Evolutionary conservation across 306 rosid species (phyloP), one percentile per base, ranked within the genome.

Genomic region (Trichosanthes cucumerina): DNA sequence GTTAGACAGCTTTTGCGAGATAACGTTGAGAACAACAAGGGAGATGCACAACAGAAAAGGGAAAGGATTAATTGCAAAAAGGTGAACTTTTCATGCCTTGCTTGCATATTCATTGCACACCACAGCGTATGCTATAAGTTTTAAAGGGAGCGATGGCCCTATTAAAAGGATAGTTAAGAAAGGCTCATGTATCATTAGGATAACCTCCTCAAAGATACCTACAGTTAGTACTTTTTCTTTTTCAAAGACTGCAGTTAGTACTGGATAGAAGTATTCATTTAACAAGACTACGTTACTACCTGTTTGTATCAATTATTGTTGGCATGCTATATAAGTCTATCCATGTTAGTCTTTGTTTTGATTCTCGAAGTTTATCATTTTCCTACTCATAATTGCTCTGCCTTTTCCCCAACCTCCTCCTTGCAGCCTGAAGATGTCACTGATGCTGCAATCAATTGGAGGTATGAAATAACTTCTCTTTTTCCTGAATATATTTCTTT

Each of bases 391-490:
- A 15, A 72, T 72, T 28, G 24, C 15, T 49, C 43, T n/a, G 7
- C 41, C 43, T 15, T 46, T 3, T 18, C 76, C 57, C 43, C 26
- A 15, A 70, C 21, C 62, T 59, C 69, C 49, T 57, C 60, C 43
- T 57, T 81, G 88, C 84, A 88, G 89, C 65, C 78, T 75, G 80
- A 53, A 83, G 86, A 76, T 80, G 57, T 57, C 65, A 63, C 84
- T 75, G 80, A 63, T 24, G 81, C 82, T 31, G 18, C 77, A 79
- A 31, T 47, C 47, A 43, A 70, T 72, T 65, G 63, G 80, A 88
- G 88, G 91, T 72, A 47, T 47, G 77, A 47, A 24, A 26, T 72
- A 26, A 24, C 66, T 54, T 54, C 50, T 54, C 57, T 71, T 41
- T n/a, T 71, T 43, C 31, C 46, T 54, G 5, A 11, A 28, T 53